Percentiles rank a stretch among this genome's conserved stretches.
Conservation (phyloP, 2,329 filamentous ascomycete genomes). For the Aschersonia sp. region DNA sequence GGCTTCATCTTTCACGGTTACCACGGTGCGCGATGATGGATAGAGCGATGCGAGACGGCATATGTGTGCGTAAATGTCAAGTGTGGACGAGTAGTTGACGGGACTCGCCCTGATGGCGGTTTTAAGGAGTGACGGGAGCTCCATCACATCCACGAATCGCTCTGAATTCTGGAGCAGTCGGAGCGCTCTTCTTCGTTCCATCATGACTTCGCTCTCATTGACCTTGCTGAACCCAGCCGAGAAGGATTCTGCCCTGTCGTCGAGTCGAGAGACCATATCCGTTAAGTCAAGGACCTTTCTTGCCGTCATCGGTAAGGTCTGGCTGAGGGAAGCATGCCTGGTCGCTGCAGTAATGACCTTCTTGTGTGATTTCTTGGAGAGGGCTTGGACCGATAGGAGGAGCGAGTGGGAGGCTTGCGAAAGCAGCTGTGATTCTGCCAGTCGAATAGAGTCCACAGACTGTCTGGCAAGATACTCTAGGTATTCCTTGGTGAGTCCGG, state of each 20-base stretch:
- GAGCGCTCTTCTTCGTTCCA: constrained; percentile 63
- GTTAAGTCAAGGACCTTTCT: constrained; percentile 52
- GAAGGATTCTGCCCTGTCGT: constrained; percentile 65
- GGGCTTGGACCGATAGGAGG: constrained; percentile 67
- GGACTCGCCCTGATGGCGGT: constrained; percentile 55
- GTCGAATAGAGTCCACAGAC: constrained; percentile 55
- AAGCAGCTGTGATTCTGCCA: constrained; percentile 66
- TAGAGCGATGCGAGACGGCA: constrained; percentile 73
- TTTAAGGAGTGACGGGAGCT: constrained; percentile 72
- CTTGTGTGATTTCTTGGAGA: constrained; percentile 82
- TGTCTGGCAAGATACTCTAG: constrained; percentile 65
- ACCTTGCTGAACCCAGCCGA: constrained; percentile 69
- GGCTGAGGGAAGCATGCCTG: constrained; percentile 58
- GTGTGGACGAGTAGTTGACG: constrained; percentile 71
- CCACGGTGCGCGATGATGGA: constrained; percentile 61
- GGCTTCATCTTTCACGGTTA: constrained; percentile 59
- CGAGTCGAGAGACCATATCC: constrained; percentile 61
- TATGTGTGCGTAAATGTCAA: constrained; percentile 90
- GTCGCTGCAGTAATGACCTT: constrained; percentile 68
- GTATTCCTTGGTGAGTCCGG: constrained; percentile 51
- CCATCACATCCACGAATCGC: constrained; percentile 77
- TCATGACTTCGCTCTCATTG: constrained; percentile 53
- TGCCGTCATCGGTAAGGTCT: constrained; percentile 57
- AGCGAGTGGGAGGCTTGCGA: constrained; percentile 67
- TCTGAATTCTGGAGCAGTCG: constrained; percentile 78